Conservation (phyloP, 1,139 yeast genomes). For the Yamadazyma taylorii region DNA sequence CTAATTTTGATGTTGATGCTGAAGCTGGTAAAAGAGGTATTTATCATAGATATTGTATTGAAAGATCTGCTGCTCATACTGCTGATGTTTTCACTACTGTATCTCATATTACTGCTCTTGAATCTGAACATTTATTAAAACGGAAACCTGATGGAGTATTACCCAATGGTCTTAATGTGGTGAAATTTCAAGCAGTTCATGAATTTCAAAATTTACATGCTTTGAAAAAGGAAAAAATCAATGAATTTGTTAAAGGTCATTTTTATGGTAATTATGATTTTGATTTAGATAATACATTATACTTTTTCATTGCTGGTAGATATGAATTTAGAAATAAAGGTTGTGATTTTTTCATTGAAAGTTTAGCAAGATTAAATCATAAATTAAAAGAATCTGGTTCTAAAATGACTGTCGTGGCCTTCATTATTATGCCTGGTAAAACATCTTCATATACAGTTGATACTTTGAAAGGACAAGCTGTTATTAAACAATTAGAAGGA, state of each 20-base stretch:
- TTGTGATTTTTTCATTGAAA: slow-evolving; percentile 91
- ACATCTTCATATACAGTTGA: slow-evolving; percentile 94
- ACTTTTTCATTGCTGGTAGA: slow-evolving; percentile 95
- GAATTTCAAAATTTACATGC: slow-evolving; percentile 98
- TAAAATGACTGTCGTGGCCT: slow-evolving; percentile 94
- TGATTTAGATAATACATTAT: slow-evolving; percentile 88
- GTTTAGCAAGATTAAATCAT: slow-evolving; percentile 89
- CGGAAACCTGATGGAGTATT: slow-evolving; percentile 97
- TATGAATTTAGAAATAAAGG: slow-evolving; percentile 97
- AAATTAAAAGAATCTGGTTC: slow-evolving; percentile 78
- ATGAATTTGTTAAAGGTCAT: slow-evolving; percentile 94
- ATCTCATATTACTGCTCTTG: slow-evolving; percentile 94
- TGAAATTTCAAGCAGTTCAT: slow-evolving; percentile 95
- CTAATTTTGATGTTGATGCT: slow-evolving; percentile 90
- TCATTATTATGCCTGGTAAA: slow-evolving; percentile 96
- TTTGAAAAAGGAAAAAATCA: slow-evolving; percentile 82
- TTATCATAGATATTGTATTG: slow-evolving; percentile 95
- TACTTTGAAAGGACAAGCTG: slow-evolving; percentile 95
- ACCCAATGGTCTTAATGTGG: slow-evolving; percentile 95
- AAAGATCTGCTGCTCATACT: slow-evolving; percentile 93
- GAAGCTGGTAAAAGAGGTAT: slow-evolving; percentile 98
- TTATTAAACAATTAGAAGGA: slow-evolving; percentile 83
- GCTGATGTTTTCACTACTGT: slow-evolving; percentile 98
- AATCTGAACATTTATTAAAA: slow-evolving; percentile 87
- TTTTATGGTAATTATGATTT: slow-evolving; percentile 96